A percentile compares a stretch with the other conserved stretches of the same genome.
Conservation (phyloP, 805 yeast species). For the Metschnikowia cerradonensis region DNA sequence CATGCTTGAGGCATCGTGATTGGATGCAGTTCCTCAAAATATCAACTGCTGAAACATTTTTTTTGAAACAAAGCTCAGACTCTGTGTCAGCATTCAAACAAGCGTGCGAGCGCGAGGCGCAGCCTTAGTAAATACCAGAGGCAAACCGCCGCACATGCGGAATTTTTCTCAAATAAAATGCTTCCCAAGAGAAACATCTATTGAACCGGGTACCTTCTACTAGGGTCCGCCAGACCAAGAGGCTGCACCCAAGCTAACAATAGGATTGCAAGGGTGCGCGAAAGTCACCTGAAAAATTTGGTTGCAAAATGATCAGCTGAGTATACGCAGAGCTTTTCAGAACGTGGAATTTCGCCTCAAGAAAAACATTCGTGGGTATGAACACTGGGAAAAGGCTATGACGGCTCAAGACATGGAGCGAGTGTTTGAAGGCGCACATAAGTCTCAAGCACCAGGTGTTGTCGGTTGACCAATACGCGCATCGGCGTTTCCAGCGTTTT, state of each 20-base stretch:
- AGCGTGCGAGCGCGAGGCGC: not conserved
- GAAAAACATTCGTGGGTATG: not conserved
- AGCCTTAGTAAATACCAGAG: not conserved
- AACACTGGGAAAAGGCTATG: not conserved
- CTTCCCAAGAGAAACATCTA: not conserved
- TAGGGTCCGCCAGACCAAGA: not conserved
- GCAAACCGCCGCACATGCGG: not conserved
- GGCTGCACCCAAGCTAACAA: not conserved
- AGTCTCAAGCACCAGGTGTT: not conserved
- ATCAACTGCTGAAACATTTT: no score
- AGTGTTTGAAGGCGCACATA: not conserved
- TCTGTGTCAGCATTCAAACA: not conserved
- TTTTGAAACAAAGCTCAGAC: no score
- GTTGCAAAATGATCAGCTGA: slow-evolving; percentile 3
- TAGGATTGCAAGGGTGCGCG: not conserved
- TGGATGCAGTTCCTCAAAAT: no score
- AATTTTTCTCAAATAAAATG: not conserved
- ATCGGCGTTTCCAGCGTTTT: not conserved
- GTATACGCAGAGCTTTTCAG: not conserved
- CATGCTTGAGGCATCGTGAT: not conserved
- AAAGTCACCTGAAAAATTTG: not conserved
- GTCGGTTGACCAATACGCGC: not conserved
- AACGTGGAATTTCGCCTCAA: not conserved
- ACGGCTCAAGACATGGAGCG: not conserved
- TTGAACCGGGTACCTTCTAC: no score